Evolutionary conservation across 257 asterid genomes (phyloP), one percentile per base, ranked within the genome.

Genomic region (Marsdenia floribunda): DNA sequence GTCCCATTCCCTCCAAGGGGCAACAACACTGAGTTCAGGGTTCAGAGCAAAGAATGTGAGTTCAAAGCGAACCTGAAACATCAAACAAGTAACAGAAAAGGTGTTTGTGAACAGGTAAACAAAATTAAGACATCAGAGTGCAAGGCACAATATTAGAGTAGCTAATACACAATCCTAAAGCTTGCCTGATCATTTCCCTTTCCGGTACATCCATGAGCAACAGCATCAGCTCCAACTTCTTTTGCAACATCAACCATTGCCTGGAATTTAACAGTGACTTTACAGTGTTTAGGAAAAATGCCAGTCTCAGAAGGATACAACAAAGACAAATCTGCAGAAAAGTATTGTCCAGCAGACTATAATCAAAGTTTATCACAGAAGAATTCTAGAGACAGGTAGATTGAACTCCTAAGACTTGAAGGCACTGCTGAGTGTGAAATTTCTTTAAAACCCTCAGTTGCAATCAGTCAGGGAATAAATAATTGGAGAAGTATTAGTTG

Each of bases 1-100:
- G 66, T 90, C 98, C 99, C 99, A 94, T 77, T 94, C 99, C 83
- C 99, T 92, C 98, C 98, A 94, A 75, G 99, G 98, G 59, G 97
- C 98, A 80, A 94, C 99, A 68, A 92, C 98, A 78, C 76, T 86
- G 60, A 94, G 99, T 71, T 90, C 97, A 55, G 98, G 99, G 85
- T 94, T 92, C 74, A 92, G 87, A 69, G 98, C 98, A 79, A 94
- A 94, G 92, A 94, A 94, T 73, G 99, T 92, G 76, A 94, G 96
- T 91, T 92, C 99, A 75, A 94, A 94, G 12, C 97, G 98, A 70
- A 94, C 99, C 99, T 92, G 87, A 74, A 76, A 73, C 46, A 73
- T 71, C 47, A 38, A 83, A 70, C 70, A 73, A 68, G 57, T 4
- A n/a, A 3, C 74, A 71, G 19, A 33, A 71, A 49, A 63, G 74